A percentile compares a stretch with the other conserved stretches of the same genome.
phyloP scores from a whole-genome alignment of 1,139 yeast genomes.

The Saccharomyces hybrid region DNA sequence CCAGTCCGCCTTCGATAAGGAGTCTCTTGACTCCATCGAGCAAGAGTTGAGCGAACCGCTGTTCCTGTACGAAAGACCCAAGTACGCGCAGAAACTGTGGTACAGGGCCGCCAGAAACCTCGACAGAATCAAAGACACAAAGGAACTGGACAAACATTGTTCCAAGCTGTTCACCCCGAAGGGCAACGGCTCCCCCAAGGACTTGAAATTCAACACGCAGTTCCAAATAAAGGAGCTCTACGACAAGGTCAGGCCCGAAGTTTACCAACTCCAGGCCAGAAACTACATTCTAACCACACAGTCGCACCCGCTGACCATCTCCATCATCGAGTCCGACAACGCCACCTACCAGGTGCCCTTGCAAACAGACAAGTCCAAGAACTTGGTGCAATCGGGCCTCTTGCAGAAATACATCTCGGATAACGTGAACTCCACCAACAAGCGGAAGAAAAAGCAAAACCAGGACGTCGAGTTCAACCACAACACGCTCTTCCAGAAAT shows the following conservation, averaged over 20 bases:
- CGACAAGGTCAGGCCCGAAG: conserved; percentile 20
- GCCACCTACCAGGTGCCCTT: conserved; percentile 11
- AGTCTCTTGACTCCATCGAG: conserved; percentile 9
- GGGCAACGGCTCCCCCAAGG: conserved; percentile 1
- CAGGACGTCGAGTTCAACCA: conserved; percentile 10
- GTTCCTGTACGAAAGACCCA: conserved; percentile 9
- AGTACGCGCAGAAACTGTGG: conserved; percentile 9
- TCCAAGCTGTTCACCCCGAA: neutral
- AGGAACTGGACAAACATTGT: conserved; percentile 2
- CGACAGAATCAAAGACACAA: conserved; percentile 3
- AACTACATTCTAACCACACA: conserved; percentile 11
- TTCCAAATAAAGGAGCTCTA: conserved; percentile 6
- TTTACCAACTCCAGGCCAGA: conserved; percentile 20
- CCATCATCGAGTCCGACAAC: conserved; percentile 11
- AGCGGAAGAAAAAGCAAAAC: neutral
- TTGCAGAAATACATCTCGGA: conserved; percentile 5
- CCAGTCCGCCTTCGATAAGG: conserved; percentile 10
- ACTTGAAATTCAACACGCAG: conserved; percentile 6
- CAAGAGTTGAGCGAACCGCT: conserved; percentile 10
- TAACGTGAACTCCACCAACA: neutral
- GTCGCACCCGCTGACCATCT: conserved; percentile 16
- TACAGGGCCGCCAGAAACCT: conserved; percentile 8
- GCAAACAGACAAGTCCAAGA: conserved; percentile 6
- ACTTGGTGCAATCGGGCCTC: conserved; percentile 13
- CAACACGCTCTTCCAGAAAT: conserved; percentile 5